These are phyloP conservation scores for Collybia sordida DNA, from an alignment of 768 basidiomycete genomes.

Conservation along the genomic window DNA sequence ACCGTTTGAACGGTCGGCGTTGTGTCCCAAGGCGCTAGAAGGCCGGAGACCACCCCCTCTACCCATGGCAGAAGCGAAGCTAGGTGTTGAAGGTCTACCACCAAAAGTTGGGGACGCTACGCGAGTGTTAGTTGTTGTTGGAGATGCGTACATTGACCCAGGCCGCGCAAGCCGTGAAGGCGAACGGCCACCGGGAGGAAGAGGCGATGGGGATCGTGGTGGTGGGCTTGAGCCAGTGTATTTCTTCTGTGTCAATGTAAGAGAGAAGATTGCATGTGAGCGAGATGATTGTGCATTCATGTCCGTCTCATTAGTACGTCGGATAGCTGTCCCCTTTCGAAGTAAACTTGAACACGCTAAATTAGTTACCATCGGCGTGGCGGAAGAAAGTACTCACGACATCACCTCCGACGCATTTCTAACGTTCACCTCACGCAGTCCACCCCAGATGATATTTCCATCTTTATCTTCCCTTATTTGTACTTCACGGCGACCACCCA, in stretches of 20 bases:
- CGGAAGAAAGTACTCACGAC: conserved; percentile 57
- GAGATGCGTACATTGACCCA: conserved; percentile 67
- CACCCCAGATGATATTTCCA: conserved; percentile 96
- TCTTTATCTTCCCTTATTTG: conserved; percentile 97
- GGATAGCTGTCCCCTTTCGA: conserved; percentile 84
- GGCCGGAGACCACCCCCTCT: conserved; percentile 70
- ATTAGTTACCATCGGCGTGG: conserved; percentile 4
- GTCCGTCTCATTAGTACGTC: conserved; percentile 95
- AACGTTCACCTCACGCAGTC: conserved; percentile 90
- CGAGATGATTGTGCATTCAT: conserved; percentile 99
- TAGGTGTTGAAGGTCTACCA: conserved; percentile 70
- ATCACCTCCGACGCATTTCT: conserved; percentile 86
- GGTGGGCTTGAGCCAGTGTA: conserved; percentile 69
- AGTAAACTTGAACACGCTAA: conserved; percentile 57
- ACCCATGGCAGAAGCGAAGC: conserved; percentile 73
- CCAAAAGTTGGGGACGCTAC: conserved; percentile 80
- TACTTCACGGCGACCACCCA: conserved; percentile 75
- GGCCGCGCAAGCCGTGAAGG: conserved; percentile 78
- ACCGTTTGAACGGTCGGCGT: conserved; percentile 43
- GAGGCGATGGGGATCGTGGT: conserved; percentile 74
- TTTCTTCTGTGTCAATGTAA: conserved; percentile 91
- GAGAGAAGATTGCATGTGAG: conserved; percentile 98
- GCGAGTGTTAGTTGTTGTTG: conserved; percentile 39
- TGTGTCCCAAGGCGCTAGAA: conserved; percentile 76
- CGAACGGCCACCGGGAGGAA: conserved; percentile 73